Percentiles rank a stretch among this genome's conserved stretches.
These are phyloP conservation scores for Mesotaenium endlicherianum DNA, from an alignment of 139 green algal species.

Conservation along the genomic window DNA sequence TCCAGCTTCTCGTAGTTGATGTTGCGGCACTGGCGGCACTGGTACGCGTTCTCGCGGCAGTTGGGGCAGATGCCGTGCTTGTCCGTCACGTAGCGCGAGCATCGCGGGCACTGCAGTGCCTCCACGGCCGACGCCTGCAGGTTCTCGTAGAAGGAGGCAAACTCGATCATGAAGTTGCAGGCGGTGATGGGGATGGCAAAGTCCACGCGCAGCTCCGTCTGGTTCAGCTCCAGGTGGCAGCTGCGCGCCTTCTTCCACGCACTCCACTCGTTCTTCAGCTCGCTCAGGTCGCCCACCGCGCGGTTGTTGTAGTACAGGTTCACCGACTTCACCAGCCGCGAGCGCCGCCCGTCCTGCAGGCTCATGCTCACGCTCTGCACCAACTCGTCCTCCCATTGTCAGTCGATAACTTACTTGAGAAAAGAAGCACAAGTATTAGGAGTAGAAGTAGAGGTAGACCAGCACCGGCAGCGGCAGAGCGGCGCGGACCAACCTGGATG, in stretches of 20 bases:
- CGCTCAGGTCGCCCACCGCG: constrained; percentile 49
- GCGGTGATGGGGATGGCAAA: constrained; percentile 47
- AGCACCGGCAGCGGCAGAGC: neutral
- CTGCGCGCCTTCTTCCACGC: constrained; percentile 48
- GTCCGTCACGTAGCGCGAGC: constrained; percentile 55
- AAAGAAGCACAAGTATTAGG: too few relatives aligned
- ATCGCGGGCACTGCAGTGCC: constrained; percentile 60
- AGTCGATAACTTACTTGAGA: too few relatives aligned
- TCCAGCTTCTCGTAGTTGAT: constrained; percentile 69
- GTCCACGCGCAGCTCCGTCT: constrained; percentile 50
- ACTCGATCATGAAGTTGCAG: constrained; percentile 58
- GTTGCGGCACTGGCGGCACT: constrained; percentile 64
- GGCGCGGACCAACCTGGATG: constrained; percentile 22
- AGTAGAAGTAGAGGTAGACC: too few relatives aligned
- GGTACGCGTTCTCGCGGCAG: constrained; percentile 65
- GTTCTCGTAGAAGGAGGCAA: constrained; percentile 32
- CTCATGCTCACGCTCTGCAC: constrained; percentile 48
- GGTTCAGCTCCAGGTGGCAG: constrained; percentile 37
- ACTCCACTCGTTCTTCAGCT: constrained; percentile 52
- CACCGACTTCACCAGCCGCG: constrained; percentile 46
- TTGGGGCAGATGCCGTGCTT: constrained; percentile 58
- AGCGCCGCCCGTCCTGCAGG: constrained; percentile 44
- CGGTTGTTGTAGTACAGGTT: constrained; percentile 54
- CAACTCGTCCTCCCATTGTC: too few relatives aligned
- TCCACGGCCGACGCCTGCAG: constrained; percentile 40